Percentiles rank a stretch among this genome's conserved stretches.
phyloP scores from a whole-genome alignment of 2,329 filamentous ascomycete species.

The Calonectria leucothoes region DNA sequence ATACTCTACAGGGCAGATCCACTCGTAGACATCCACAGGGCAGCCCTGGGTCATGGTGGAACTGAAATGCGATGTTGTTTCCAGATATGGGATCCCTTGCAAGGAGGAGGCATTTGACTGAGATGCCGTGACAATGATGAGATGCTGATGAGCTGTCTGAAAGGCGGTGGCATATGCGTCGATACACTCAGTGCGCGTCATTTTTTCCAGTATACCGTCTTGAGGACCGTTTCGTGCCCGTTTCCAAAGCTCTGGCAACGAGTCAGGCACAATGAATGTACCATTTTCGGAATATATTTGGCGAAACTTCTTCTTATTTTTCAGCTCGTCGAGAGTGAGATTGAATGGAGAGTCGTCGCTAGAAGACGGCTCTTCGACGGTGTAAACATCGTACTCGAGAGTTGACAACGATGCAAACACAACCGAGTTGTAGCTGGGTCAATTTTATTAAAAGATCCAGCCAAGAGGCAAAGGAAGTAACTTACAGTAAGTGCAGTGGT shows the following conservation, averaged over 20 bases:
- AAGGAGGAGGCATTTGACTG: background rate
- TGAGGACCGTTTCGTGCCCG: no score
- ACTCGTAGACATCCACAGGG: background rate
- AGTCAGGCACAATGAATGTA: background rate
- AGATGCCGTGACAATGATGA: background rate
- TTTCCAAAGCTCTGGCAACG: background rate
- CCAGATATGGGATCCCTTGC: background rate
- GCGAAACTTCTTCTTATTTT: background rate
- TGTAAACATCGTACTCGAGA: background rate
- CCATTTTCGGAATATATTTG: background rate
- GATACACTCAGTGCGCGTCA: background rate
- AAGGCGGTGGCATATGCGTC: background rate
- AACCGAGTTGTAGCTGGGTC: background rate
- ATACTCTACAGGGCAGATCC: background rate
- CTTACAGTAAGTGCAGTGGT: background rate
- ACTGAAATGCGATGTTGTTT: background rate
- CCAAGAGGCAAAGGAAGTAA: background rate
- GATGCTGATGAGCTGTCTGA: background rate
- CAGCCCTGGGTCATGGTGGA: background rate
- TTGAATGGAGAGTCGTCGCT: background rate
- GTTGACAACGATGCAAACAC: background rate
- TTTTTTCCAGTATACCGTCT: background rate
- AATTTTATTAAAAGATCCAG: background rate
- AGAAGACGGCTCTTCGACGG: background rate
- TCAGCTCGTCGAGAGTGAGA: background rate